These are phyloP conservation scores for Oenanthe sinensis DNA, from an alignment of 129 eudicot genomes.

Conservation along the genomic window DNA sequence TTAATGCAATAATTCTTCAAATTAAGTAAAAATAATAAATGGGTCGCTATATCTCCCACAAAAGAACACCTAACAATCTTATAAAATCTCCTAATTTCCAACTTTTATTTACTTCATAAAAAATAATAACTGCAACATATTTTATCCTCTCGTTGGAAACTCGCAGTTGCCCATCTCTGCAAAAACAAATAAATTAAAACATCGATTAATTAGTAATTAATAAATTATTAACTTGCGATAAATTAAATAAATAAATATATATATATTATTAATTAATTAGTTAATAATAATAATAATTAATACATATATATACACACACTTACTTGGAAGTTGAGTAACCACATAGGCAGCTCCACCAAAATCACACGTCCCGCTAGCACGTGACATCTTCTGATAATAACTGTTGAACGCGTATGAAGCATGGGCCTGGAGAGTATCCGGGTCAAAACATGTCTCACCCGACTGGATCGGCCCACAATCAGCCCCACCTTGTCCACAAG, in stretches of 20 bases:
- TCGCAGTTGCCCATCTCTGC: constrained; percentile 75
- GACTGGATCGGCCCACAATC: constrained; percentile 90
- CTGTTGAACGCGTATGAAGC: constrained; percentile 92
- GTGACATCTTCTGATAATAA: constrained; percentile 62
- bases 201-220: too few relatives aligned
- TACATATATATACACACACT: constrained; percentile 14
- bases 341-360: constrained; percentile 93
- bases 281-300: too few relatives aligned
- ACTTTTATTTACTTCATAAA: background rate
- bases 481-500: constrained; percentile 84
- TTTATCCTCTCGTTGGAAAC: constrained; percentile 31
- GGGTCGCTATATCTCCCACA: background rate
- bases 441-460: constrained; percentile 73
- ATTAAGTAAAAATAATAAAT: background rate
- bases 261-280: too few relatives aligned
- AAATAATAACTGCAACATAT: background rate
- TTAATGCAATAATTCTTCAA: background rate
- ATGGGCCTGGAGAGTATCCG: constrained; percentile 63
- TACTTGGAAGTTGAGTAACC: constrained; percentile 83
- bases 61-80: background rate
- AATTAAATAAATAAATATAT: too few relatives aligned
- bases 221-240: too few relatives aligned
- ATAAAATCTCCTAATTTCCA: background rate
- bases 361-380: constrained; percentile 68
- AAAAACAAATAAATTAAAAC: background rate